Evolutionary conservation across 257 asterid species (phyloP).

Genomic region (Galeopsis tetrahit): DNA sequence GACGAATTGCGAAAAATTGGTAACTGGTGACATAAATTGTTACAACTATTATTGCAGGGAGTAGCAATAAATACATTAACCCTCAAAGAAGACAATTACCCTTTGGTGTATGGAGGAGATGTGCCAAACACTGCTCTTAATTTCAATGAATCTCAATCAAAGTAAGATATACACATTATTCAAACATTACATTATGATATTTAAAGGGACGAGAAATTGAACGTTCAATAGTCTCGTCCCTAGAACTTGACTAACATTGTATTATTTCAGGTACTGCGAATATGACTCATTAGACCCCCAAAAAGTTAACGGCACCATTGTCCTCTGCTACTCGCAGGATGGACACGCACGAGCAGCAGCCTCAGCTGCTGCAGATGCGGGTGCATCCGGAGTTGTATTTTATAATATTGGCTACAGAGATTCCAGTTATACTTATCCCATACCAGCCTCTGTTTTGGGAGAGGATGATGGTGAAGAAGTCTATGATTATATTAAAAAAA

Average conservation of each 20-base stretch:
- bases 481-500: neutral
- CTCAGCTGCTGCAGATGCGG: neutral
- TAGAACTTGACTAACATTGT: neutral
- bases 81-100: conserved; percentile 20
- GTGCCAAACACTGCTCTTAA: conserved; percentile 46
- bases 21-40: too few relatives aligned
- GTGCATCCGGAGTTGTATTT: neutral
- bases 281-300: neutral
- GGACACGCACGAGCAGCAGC: neutral
- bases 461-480: neutral
- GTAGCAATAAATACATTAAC: conserved; percentile 37
- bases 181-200: too few relatives aligned
- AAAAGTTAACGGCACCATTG: neutral
- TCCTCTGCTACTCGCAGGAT: neutral
- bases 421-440: neutral
- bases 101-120: conserved; percentile 42
- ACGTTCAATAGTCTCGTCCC: too few relatives aligned
- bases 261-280: neutral
- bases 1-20: too few relatives aligned
- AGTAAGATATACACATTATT: conserved; percentile 29
- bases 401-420: neutral
- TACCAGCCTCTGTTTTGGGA: neutral
- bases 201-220: too few relatives aligned
- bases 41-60: conserved; percentile 25
- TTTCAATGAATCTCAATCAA: conserved; percentile 37